Evolutionary conservation across 148 eudicot genomes (phyloP).

Genomic region (Camellia sinensis): DNA sequence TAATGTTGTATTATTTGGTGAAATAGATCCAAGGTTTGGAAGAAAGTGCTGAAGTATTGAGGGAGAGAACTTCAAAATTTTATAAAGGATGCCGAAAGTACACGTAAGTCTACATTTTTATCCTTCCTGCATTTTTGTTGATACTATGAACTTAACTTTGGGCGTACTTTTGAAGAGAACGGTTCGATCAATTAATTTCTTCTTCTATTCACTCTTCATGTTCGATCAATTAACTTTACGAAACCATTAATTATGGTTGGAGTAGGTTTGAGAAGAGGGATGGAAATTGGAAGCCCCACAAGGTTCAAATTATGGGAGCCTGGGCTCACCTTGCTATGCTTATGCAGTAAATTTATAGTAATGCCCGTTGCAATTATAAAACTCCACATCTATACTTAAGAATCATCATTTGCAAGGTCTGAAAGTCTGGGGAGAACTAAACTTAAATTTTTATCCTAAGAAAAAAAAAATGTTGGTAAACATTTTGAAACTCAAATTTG

Average conservation of each 20-base stretch:
- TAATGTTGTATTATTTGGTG: slow-evolving; percentile 3
- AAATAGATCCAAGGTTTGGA: slow-evolving; percentile 71
- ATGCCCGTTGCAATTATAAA: not conserved
- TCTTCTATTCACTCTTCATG: slow-evolving; percentile 3
- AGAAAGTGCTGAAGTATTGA: slow-evolving; percentile 62
- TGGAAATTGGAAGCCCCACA: too few species aligned
- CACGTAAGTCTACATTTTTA: slow-evolving; percentile 47
- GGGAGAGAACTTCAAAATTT: slow-evolving; percentile 66
- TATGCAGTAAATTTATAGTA: not conserved
- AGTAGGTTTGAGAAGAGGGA: not conserved
- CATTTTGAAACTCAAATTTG: too few species aligned
- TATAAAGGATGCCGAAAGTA: slow-evolving; percentile 85
- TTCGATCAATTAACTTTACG: not conserved
- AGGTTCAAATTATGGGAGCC: not conserved
- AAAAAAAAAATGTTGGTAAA: too few species aligned
- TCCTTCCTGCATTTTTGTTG: not conserved
- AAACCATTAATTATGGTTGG: not conserved
- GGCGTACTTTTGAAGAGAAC: not conserved
- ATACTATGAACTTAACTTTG: not conserved
- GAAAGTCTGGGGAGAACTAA: too few species aligned
- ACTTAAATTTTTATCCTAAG: too few species aligned
- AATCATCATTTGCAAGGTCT: too few species aligned
- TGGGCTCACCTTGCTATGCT: not conserved
- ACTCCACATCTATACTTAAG: not conserved
- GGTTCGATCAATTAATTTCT: not conserved